These are phyloP conservation scores for Mantamonas sphyraenae DNA, from an alignment of 78 protist species.

Conservation along the genomic window DNA sequence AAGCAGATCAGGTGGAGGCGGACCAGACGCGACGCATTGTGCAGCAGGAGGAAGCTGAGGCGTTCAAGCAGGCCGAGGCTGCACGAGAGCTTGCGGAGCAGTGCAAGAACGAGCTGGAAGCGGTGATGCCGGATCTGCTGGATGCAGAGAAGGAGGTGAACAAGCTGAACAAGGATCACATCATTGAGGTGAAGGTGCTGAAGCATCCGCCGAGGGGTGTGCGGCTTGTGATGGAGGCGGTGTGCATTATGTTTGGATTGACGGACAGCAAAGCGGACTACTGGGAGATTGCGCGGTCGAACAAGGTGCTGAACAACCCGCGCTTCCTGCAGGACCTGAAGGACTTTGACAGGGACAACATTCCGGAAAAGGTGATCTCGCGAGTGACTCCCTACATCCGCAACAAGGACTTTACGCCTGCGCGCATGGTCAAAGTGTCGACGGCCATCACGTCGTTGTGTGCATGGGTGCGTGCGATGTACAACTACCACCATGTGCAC, in stretches of 20 bases:
- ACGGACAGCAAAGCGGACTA: background rate
- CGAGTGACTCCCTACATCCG: conserved; percentile 24
- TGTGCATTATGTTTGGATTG: conserved; percentile 41
- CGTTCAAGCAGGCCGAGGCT: conserved; percentile 19
- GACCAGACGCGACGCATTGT: conserved; percentile 15
- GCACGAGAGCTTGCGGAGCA: conserved; percentile 21
- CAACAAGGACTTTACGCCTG: conserved; percentile 35
- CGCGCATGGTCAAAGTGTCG: conserved; percentile 17
- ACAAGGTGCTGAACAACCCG: conserved; percentile 13
- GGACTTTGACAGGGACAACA: conserved; percentile 47
- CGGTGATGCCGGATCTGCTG: conserved; percentile 51
- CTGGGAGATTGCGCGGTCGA: conserved; percentile 13
- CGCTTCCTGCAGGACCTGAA: conserved; percentile 24
- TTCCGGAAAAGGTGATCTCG: conserved; percentile 12
- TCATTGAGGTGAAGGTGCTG: conserved; percentile 42
- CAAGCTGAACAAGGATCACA: conserved; percentile 8
- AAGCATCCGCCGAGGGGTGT: conserved; percentile 41
- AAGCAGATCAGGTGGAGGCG: conserved; percentile 33
- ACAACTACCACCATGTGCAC: conserved; percentile 54
- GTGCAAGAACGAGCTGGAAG: conserved; percentile 35
- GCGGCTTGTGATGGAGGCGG: conserved; percentile 48
- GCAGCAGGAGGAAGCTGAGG: conserved; percentile 24
- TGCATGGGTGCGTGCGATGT: conserved; percentile 70
- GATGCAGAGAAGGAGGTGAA: conserved; percentile 17
- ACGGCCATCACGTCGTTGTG: conserved; percentile 68